These are phyloP conservation scores for Areca catechu DNA, from an alignment of 176 grass and related monocot genomes.

Conservation along the genomic window DNA sequence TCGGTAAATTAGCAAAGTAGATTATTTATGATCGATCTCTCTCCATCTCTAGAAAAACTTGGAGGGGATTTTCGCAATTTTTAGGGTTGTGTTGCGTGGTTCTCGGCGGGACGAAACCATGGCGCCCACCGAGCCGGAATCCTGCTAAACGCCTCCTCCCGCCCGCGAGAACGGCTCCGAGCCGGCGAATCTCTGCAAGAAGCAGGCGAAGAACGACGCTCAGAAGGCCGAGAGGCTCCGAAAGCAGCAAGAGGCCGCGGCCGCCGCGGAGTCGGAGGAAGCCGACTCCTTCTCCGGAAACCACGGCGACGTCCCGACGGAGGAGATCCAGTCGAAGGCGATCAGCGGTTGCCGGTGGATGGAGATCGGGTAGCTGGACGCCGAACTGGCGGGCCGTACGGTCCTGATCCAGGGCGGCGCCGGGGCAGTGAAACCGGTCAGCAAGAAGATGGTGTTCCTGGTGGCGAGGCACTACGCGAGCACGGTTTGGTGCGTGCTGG, in stretches of 20 bases:
- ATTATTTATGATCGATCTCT: too few relatives aligned
- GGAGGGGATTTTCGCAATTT: too few relatives aligned
- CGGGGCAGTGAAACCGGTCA: constrained; percentile 47
- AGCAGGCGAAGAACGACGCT: constrained; percentile 71
- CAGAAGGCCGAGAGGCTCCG: constrained; percentile 31
- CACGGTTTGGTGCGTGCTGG: constrained; percentile 81
- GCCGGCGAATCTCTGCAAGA: constrained; percentile 30
- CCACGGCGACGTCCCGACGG: constrained; percentile 55
- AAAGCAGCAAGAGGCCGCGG: constrained; percentile 27
- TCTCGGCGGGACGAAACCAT: too few relatives aligned
- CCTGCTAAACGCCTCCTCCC: not conserved
- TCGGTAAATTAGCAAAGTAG: too few relatives aligned
- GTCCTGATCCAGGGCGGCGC: constrained; percentile 61
- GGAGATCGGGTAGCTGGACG: constrained; percentile 31
- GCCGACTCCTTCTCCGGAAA: constrained; percentile 41
- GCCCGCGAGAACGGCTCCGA: constrained; percentile 1
- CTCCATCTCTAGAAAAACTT: too few relatives aligned
- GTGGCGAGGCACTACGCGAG: constrained; percentile 64
- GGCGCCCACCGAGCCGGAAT: too few relatives aligned
- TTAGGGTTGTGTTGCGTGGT: too few relatives aligned
- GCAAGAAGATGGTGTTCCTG: constrained; percentile 96
- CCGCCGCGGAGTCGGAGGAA: constrained; percentile 1
- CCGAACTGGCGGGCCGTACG: constrained; percentile 18
- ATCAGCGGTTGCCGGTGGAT: constrained; percentile 52
- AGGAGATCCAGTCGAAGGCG: constrained; percentile 80